Evolutionary conservation across 352 stramenopile genomes (phyloP), one percentile per base, ranked within the genome.

Genomic region (Phytophthora pseudosyringae): DNA sequence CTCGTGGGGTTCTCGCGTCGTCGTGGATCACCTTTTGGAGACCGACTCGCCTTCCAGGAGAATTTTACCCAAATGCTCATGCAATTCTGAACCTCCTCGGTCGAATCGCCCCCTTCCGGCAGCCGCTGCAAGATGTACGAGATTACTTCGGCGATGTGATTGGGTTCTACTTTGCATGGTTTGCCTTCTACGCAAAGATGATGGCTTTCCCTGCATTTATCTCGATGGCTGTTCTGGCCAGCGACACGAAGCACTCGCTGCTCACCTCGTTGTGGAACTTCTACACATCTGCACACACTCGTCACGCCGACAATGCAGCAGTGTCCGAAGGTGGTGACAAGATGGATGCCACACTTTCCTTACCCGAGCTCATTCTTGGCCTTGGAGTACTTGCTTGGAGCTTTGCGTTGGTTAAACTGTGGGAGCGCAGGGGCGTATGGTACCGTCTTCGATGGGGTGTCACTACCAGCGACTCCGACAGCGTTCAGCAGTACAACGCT

Each of bases 141-240:
- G 76, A 94, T 52, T 98, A 97, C 65, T 97, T 96, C 75, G 91
- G 91, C 25, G 89, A 97, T 53, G 59, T 71, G 21, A 76, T 96
- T 28, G 91, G 83, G 18, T 97, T 97, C 48, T 97, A 97, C 80
- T 97, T 97, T 74, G 91, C 91, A 13, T 97, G 89, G 81, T 57
- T 96, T 21, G 74, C 75, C 3, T 88, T 89, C 36, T 97, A 96
- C 73, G 89, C 74, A 2, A 80, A 88, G 56, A 82, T 87, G 64
- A 69, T 97, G 12, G n/a, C 82, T 0, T 8, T 81, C 0, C 86
- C 90, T 18, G 75, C 75, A 6, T 4, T 88, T 28, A 60, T 63
- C 11, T 75, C 72, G 2, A 39, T 76, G 6, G 31, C 64, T 12
- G 47, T 91, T 16, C 58, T 81, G 16, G 29, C 54, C 5, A 67